Base-by-base conservation (phyloP, 306 rosid species). In the Lablab purpureus region DNA sequence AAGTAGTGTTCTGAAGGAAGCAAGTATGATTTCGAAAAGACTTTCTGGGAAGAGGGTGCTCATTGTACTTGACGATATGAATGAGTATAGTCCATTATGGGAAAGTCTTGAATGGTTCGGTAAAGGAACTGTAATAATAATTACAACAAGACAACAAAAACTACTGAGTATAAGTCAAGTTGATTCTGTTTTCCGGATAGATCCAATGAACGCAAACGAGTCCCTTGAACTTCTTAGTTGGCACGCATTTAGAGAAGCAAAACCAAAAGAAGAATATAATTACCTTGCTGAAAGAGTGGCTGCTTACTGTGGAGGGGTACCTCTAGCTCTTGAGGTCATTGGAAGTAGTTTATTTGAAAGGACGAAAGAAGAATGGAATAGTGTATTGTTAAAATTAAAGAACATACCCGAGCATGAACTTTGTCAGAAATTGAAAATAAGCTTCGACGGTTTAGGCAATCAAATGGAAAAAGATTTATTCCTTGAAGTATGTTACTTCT, bases 291-390 rank as follows among this genome's bases (percentile, higher is more conserved):
- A 18, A 70, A 4, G 15, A 0, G 85, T 52, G 0, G 62, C 67
- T 23, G 1, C 10, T 49, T 67, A 76, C 3, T 72, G 72, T 41
- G 75, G 75, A 6, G 87, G 87, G 7, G 8, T 86, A 14, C 89
- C 85, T 0, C 21, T 86, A 5, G 89, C 87, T 9, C 81, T 83
- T 32, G 55, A 83, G 55, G 83, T 76, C 14, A 45, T 72, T 73
- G 89, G 87, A 0, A 80, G 76, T 4, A 67, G 51, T 17, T 58
- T 86, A 18, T n/a, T 0, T 14, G 49, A 13, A 0, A 83, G 85
- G 49, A 46, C 12, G 4, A 22, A 11, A 10, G 0, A 0, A 0
- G 77, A 55, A 10, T 87, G 90, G 86, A 1, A 23, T 69, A 70
- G 51, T 9, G 41, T 74, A 4, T 37, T 83, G 32, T 81, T 45